Base-by-base conservation (phyloP, 2,329 filamentous ascomycete species). In the Colletotrichum tanaceti region DNA sequence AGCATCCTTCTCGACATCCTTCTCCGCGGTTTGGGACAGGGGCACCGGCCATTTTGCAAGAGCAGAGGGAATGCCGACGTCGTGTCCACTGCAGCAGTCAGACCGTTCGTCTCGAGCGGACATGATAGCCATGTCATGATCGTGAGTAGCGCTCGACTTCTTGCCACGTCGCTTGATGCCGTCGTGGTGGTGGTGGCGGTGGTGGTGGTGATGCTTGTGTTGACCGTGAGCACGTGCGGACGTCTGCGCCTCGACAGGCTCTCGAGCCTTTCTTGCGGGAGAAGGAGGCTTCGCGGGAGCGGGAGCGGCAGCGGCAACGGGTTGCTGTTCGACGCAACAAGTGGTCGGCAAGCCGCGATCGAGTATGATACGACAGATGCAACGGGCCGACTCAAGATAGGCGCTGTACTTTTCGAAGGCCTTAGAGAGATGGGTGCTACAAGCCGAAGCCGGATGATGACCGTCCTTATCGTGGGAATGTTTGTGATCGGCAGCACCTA, bases 311-410 rank as follows among this genome's bases (percentile, higher is more conserved):
- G 58, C 28, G 38, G 44, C 38, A n/a, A n/a, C 38, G n/a, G 38
- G 22, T 13, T 63, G 57, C 50, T 70, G 63, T 28, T 66, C 52
- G 43, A 41, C 59, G 54, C 78, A 79, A 69, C 77, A 78, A 6
- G 73, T 71, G 1, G 72, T 73, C 35, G 75, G 53, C 63, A 74
- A 52, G 35, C 75, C 74, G 53, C 68, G 67, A 0, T 76, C 77
- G 52, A 80, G 73, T 28, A 79, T 72, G 58, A 72, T 75, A 43
- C 77, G 77, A 70, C 78, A 80, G 68, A 80, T 79, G 71, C 78
- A 80, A 2, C 78, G 78, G n/a, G 77, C 76, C 11, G 75, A 73
- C 50, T 79, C 75, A n/a, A 80, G 74, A 55, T 79, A 79, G 61
- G 73, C 74, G 65, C 72, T 76, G 58, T 80, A 79, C 52, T 76